Evolutionary conservation across 2,329 filamentous ascomycete species (phyloP).

Genomic region (Talaromyces sp.): DNA sequence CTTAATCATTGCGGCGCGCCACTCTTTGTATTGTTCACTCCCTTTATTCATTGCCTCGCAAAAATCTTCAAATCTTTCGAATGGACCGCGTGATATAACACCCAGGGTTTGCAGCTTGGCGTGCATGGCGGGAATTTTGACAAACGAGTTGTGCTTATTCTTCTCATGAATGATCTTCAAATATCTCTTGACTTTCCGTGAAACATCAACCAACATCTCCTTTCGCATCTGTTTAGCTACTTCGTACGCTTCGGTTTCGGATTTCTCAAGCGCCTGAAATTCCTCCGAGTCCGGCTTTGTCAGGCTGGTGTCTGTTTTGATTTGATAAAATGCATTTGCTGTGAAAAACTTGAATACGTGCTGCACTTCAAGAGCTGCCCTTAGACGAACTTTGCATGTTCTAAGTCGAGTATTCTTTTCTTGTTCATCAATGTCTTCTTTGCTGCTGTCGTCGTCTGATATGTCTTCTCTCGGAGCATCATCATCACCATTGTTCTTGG

Average conservation of each 20-base stretch:
- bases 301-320: slow-evolving; percentile 63
- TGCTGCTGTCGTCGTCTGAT: slow-evolving; percentile 23
- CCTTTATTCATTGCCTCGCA: slow-evolving; percentile 65
- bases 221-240: slow-evolving; percentile 68
- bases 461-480: slow-evolving; percentile 12
- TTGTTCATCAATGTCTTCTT: slow-evolving; percentile 30
- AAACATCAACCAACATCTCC: slow-evolving; percentile 63
- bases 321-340: slow-evolving; percentile 76
- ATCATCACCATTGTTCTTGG: slow-evolving; percentile 12
- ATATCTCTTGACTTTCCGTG: slow-evolving; percentile 53
- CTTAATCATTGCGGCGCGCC: slow-evolving; percentile 67
- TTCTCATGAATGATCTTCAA: slow-evolving; percentile 59
- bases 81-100: slow-evolving; percentile 63
- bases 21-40: slow-evolving; percentile 63
- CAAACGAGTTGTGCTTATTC: slow-evolving; percentile 50
- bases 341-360: slow-evolving; percentile 81
- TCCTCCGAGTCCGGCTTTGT: slow-evolving; percentile 62
- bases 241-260: slow-evolving; percentile 70
- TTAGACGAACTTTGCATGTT: slow-evolving; percentile 59
- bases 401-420: slow-evolving; percentile 46
- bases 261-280: slow-evolving; percentile 59
- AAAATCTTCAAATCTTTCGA: slow-evolving; percentile 62
- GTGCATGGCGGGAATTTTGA: slow-evolving; percentile 57
- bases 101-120: slow-evolving; percentile 52
- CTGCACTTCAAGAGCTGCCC: slow-evolving; percentile 68